Conservation (phyloP, 2,329 filamentous ascomycete genomes). For the Ophiostoma piceae region DNA sequence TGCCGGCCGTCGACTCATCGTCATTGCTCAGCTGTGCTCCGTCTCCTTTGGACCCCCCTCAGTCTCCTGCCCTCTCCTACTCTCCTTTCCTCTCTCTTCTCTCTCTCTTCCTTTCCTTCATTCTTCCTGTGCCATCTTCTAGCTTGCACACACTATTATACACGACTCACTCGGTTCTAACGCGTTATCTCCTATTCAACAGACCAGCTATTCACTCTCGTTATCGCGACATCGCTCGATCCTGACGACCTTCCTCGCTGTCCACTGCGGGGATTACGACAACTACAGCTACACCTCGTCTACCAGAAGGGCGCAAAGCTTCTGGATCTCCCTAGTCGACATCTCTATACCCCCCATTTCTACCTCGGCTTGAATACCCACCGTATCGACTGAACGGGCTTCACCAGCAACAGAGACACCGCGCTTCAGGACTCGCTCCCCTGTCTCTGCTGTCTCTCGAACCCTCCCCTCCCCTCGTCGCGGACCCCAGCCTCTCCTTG, state of each 20-base stretch:
- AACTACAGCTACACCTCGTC: background rate
- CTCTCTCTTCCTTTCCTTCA: background rate
- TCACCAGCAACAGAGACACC: background rate
- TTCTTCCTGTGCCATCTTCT: background rate
- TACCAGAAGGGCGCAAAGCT: slow-evolving; percentile 1
- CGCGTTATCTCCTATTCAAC: background rate
- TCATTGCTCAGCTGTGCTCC: background rate
- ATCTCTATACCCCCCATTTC: background rate
- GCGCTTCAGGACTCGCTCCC: background rate
- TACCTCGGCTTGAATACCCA: background rate
- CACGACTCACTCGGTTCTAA: background rate
- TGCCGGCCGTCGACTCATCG: slow-evolving; percentile 10
- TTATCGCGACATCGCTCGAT: background rate
- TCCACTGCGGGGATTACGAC: background rate
- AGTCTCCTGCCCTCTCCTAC: background rate
- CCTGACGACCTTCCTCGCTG: slow-evolving; percentile 3
- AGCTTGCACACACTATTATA: background rate
- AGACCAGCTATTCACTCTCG: background rate
- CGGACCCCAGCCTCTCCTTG: slow-evolving; percentile 16
- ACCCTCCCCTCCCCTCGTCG: background rate
- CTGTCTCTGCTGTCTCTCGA: slow-evolving; percentile 10
- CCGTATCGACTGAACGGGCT: background rate
- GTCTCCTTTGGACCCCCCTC: background rate
- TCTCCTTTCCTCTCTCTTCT: background rate
- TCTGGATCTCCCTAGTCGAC: background rate